Conservation (phyloP, 2,329 filamentous ascomycete genomes). For the Cordyceps farinosa region DNA sequence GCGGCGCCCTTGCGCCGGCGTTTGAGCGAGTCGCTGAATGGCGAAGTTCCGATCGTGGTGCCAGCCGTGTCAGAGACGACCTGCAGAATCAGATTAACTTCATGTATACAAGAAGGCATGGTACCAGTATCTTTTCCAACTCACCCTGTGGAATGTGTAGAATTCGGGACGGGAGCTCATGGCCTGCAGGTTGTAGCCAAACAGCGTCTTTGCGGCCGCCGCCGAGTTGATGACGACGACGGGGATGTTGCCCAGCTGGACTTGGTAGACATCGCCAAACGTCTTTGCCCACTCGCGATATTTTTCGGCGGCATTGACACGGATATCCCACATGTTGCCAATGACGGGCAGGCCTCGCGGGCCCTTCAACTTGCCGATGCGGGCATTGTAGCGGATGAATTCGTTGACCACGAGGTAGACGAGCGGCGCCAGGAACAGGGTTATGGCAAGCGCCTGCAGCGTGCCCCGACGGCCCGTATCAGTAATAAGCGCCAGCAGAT, state of each 20-base stretch:
- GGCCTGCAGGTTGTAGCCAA: conserved; percentile 51
- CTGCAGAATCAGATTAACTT: conserved; percentile 29
- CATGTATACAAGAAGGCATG: not conserved
- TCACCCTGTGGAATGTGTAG: conserved; percentile 57
- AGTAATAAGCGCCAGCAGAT: not conserved
- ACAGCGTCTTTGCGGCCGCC: conserved; percentile 46
- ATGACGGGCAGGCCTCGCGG: conserved; percentile 50
- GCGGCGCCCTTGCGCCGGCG: conserved; percentile 62
- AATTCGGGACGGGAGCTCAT: conserved; percentile 54
- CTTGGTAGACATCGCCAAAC: conserved; percentile 51
- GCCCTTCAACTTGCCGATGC: conserved; percentile 45
- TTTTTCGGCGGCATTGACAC: conserved; percentile 52
- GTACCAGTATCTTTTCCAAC: not conserved
- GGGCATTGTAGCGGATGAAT: conserved; percentile 40
- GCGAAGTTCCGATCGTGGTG: conserved; percentile 65
- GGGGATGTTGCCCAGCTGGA: conserved; percentile 54
- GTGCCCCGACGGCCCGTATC: conserved; percentile 6
- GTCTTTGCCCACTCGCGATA: conserved; percentile 52
- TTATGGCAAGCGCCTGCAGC: conserved; percentile 23
- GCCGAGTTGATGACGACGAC: conserved; percentile 55
- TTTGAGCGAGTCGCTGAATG: conserved; percentile 63
- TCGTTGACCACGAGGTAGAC: conserved; percentile 49
- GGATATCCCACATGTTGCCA: conserved; percentile 53
- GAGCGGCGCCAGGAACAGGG: conserved; percentile 31
- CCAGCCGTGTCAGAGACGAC: conserved; percentile 62